Base-by-base conservation (phyloP, 352 stramenopile species). In the Phytophthora pinifolia region DNA sequence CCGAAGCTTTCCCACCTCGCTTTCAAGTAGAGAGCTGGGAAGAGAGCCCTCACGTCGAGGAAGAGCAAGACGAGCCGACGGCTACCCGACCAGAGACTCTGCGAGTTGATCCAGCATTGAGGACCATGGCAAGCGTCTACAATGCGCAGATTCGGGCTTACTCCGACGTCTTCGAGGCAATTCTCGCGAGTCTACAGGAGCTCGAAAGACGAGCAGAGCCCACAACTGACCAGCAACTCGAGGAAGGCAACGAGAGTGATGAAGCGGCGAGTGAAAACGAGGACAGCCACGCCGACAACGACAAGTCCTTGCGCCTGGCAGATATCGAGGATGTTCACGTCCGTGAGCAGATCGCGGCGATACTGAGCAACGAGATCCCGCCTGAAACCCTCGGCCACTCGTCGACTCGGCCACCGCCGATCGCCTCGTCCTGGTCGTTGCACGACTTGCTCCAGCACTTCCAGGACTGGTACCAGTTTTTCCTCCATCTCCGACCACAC, bases 381-480 rank as follows among this genome's bases (percentile, higher is more conserved):
- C 9, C 20, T 6, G 25, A 10, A 10, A 33, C 67, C 8, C 29
- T 60, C 0, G 18, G 10, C 41, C 38, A 17, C 33, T 15, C 9
- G 9, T 53, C 29, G 38, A 12, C 18, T 0, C 20, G 17, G 22
- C 1, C 36, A 14, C 14, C 52, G 1, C 20, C 45, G 10, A 45
- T 39, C 5, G 3, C 53, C 9, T 9, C 44, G 1, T 27, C 47
- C 0, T 71, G 62, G 62, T 61, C 52, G 5, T 32, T 72, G 14
- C 58, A 72, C 31, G 58, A 72, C 12, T 15, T 64, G 9, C 13
- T 72, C 3, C 63, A 65, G 18, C 63, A 68, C 44, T 68, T 57
- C 22, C 48, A 49, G 14, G 58, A 67, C 29, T 68, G 52, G 63
- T 20, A 56, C 39, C 6, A 37, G 2, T 65, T 51, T 17, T 14